phyloP scores from a whole-genome alignment of 495 filamentous ascomycete species.

The Parachaetomium inaequale region DNA sequence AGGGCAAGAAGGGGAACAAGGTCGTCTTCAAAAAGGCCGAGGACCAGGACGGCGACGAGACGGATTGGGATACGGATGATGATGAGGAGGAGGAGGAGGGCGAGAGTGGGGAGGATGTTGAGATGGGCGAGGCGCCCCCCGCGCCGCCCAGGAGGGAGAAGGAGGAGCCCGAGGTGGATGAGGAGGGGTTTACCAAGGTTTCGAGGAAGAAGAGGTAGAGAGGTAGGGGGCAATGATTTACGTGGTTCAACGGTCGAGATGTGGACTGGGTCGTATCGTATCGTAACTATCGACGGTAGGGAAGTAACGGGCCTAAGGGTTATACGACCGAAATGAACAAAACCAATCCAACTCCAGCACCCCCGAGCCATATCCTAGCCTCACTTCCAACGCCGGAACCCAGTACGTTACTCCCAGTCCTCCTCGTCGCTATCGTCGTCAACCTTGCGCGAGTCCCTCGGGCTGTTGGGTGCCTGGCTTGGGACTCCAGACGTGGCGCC shows the following conservation, averaged over 20 bases:
- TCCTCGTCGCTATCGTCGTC: constrained; percentile 44
- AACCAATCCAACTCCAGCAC: constrained; percentile 10
- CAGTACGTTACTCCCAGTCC: constrained; percentile 71
- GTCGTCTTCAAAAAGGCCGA: constrained; percentile 58
- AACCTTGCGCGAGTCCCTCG: constrained; percentile 55
- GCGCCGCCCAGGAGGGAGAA: constrained; percentile 59
- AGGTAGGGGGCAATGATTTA: neutral
- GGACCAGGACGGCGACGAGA: constrained; percentile 57
- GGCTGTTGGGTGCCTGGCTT: constrained; percentile 69
- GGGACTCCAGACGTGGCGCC: constrained; percentile 68
- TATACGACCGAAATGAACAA: constrained; percentile 1
- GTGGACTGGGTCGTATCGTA: neutral
- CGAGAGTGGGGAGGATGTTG: constrained; percentile 61
- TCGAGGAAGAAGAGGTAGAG: constrained; percentile 62
- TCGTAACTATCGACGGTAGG: neutral
- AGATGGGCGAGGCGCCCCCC: constrained; percentile 71
- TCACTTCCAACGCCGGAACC: constrained; percentile 1
- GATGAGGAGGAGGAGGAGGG: constrained; percentile 53
- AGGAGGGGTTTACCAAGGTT: constrained; percentile 93
- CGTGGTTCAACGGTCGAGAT: neutral
- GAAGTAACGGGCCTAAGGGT: neutral
- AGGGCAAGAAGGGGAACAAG: constrained; percentile 53
- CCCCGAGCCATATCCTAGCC: neutral
- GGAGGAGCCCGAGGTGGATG: constrained; percentile 74
- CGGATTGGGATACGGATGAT: constrained; percentile 52